phyloP scores from a whole-genome alignment of 805 yeast species.

The Candida multigemmis region DNA sequence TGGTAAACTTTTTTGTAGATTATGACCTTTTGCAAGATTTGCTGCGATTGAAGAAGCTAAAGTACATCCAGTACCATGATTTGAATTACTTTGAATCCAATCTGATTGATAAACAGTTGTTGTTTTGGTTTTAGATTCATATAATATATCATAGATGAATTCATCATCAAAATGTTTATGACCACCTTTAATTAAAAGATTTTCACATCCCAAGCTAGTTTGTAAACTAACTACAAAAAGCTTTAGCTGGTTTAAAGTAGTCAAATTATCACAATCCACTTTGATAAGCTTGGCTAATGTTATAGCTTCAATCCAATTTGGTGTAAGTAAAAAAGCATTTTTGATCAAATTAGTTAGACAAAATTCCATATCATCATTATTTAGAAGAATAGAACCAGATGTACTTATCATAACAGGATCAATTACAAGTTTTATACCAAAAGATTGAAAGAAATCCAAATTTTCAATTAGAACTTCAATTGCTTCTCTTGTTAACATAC shows the following conservation, averaged over 20 bases:
- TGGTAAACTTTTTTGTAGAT: slow-evolving; percentile 41
- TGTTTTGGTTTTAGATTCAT: slow-evolving; percentile 26
- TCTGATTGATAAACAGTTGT: slow-evolving; percentile 39
- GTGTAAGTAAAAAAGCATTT: slow-evolving; percentile 57
- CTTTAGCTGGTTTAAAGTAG: slow-evolving; percentile 17
- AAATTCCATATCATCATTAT: slow-evolving; percentile 32
- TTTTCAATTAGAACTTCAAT: slow-evolving; percentile 35
- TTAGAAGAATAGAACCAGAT: slow-evolving; percentile 56
- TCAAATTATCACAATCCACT: slow-evolving; percentile 13
- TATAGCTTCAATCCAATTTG: slow-evolving; percentile 63
- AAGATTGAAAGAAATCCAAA: slow-evolving; percentile 17
- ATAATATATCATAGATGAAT: slow-evolving; percentile 45
- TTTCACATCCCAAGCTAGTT: slow-evolving; percentile 28
- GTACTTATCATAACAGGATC: slow-evolving; percentile 87
- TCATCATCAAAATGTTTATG: slow-evolving; percentile 31
- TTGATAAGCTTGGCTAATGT: slow-evolving; percentile 21
- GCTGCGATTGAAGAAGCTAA: slow-evolving; percentile 75
- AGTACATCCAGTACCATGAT: slow-evolving; percentile 92
- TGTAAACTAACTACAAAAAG: slow-evolving; percentile 15
- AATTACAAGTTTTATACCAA: slow-evolving; percentile 37
- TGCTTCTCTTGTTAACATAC: slow-evolving; percentile 58
- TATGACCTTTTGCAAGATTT: slow-evolving; percentile 49
- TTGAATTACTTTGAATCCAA: slow-evolving; percentile 38
- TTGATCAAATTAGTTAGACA: slow-evolving; percentile 39
- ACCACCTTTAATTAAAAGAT: slow-evolving; percentile 74